A percentile compares a stretch with the other conserved stretches of the same genome.
Conservation (phyloP, 306 rosid genomes). For the Sicyos baderoa region DNA sequence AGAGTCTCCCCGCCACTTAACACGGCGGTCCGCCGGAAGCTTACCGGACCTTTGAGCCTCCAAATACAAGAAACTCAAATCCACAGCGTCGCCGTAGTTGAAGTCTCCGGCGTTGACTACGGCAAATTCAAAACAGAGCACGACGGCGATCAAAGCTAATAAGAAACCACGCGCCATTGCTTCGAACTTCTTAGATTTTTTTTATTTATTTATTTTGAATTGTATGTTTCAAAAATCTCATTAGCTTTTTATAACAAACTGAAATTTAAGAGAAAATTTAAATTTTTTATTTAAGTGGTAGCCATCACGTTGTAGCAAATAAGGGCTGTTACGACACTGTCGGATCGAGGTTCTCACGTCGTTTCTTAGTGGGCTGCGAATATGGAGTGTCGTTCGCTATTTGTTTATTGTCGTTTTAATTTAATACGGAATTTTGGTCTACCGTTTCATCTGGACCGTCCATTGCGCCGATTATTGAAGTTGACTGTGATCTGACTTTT, state of each 20-base stretch:
- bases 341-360: constrained; percentile 23
- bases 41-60: constrained; percentile 85
- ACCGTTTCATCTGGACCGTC: constrained; percentile 21
- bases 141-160: constrained; percentile 24
- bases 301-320: constrained; percentile 24
- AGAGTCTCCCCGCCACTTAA: constrained; percentile 74
- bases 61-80: constrained; percentile 62
- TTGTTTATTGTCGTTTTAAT: neutral
- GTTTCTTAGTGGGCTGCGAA: constrained; percentile 20
- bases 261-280: constrained; percentile 6
- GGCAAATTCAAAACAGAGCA: constrained; percentile 24
- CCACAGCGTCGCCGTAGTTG: constrained; percentile 65
- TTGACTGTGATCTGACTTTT: constrained; percentile 16
- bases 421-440: neutral
- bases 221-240: neutral
- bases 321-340: constrained; percentile 7
- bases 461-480: neutral
- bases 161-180: constrained; percentile 1
- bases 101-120: constrained; percentile 24
- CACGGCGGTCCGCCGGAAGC: constrained; percentile 37
- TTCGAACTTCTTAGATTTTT: neutral
- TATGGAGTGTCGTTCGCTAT: constrained; percentile 18
- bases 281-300: neutral
- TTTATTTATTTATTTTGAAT: neutral
- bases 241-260: too few relatives aligned